Percentiles rank a stretch among this genome's conserved stretches.
phyloP scores from a whole-genome alignment of 176 grass and related monocot genomes.

The Ampelocalamus luodianensis region DNA sequence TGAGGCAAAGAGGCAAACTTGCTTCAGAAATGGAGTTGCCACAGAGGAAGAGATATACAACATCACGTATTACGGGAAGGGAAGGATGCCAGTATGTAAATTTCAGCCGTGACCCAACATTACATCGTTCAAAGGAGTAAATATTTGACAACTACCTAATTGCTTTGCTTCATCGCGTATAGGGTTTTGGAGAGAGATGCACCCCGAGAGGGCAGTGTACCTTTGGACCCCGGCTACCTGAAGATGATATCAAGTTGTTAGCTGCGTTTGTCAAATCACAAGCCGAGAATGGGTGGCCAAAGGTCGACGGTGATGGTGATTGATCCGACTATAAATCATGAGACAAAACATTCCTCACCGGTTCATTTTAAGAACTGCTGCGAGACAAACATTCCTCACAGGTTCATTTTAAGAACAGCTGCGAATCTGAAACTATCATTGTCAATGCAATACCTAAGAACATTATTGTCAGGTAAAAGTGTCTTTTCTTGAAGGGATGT shows the following conservation, averaged over 20 bases:
- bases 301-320: slow-evolving; percentile 61
- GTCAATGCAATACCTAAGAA: neutral
- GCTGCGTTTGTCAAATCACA: slow-evolving; percentile 80
- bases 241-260: slow-evolving; percentile 85
- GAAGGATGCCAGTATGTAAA: slow-evolving; percentile 78
- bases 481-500: neutral
- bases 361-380: neutral
- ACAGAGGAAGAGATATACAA: slow-evolving; percentile 81
- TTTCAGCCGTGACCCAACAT: neutral
- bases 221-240: slow-evolving; percentile 64
- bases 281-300: slow-evolving; percentile 83
- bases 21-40: slow-evolving; percentile 75
- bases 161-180: neutral
- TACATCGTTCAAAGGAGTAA: neutral
- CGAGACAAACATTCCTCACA: neutral
- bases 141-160: neutral
- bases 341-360: neutral
- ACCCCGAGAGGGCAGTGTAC: slow-evolving; percentile 82
- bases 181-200: slow-evolving; percentile 92
- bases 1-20: slow-evolving; percentile 3
- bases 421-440: neutral
- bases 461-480: neutral
- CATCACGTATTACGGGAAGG: slow-evolving; percentile 91
- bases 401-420: neutral
- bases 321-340: slow-evolving; percentile 28